Evolutionary conservation across 2,329 filamentous ascomycete species (phyloP).

Genomic region (Ascochyta clinopodiicola): DNA sequence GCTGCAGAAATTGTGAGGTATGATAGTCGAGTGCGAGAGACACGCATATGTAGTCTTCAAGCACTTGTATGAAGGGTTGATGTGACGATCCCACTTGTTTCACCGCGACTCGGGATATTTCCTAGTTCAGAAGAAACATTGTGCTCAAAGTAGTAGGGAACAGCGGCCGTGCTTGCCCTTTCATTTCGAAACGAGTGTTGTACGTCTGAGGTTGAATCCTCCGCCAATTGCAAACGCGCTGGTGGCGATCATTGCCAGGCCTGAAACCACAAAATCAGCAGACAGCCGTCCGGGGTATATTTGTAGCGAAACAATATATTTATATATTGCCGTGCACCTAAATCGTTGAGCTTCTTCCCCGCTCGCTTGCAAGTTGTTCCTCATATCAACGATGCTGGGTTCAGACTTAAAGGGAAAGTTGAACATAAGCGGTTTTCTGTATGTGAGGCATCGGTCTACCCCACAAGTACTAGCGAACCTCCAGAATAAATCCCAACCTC

Average conservation of each 20-base stretch:
- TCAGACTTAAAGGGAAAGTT: too few relatives aligned
- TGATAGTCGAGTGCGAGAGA: background rate
- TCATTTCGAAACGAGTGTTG: conserved; percentile 6
- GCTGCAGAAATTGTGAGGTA: background rate
- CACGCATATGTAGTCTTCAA: background rate
- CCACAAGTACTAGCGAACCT: background rate
- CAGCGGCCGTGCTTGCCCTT: background rate
- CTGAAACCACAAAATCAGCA: conserved; percentile 7
- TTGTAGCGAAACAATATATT: background rate
- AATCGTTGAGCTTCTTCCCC: background rate
- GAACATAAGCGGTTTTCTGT: background rate
- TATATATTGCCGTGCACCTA: background rate
- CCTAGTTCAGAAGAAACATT: background rate
- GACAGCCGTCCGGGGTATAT: conserved; percentile 1
- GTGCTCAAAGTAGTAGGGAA: background rate
- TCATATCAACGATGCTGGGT: background rate
- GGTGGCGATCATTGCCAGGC: conserved; percentile 8
- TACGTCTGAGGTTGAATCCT: conserved; percentile 6
- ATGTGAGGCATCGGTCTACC: background rate
- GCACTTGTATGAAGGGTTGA: background rate
- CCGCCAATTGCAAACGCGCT: conserved; percentile 8
- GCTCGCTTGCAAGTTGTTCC: background rate
- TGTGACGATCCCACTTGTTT: background rate
- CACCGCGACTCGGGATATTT: background rate
- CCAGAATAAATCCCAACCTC: background rate